Conservation (phyloP, 306 rosid species). For the Vicia sativa region DNA sequence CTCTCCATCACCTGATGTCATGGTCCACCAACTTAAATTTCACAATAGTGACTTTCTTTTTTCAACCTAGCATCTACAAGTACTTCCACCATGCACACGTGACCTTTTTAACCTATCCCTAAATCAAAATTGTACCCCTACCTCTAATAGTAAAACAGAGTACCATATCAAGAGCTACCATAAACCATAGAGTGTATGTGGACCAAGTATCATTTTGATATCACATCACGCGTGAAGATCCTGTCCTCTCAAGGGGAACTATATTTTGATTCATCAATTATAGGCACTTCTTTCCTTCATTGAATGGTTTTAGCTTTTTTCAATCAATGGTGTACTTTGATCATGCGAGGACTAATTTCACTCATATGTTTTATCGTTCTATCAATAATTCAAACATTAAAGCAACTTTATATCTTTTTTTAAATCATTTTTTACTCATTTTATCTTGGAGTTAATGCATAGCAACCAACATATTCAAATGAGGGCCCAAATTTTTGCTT, state of each 20-base stretch:
- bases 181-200: constrained; percentile 21
- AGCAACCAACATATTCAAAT: background rate
- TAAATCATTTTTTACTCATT: background rate
- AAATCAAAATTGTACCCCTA: constrained; percentile 22
- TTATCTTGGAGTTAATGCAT: constrained; percentile 23
- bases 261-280: constrained; percentile 36
- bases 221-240: constrained; percentile 47
- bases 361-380: constrained; percentile 10
- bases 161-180: background rate
- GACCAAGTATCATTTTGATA: constrained; percentile 33
- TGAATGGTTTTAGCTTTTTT: constrained; percentile 18
- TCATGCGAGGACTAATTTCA: constrained; percentile 32
- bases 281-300: constrained; percentile 33
- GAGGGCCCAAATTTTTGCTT: constrained; percentile 21
- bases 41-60: background rate
- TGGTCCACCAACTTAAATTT: constrained; percentile 31
- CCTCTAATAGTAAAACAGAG: constrained; percentile 1
- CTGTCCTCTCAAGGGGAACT: constrained; percentile 32
- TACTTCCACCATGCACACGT: constrained; percentile 28
- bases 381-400: constrained; percentile 33
- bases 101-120: background rate
- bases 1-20: background rate
- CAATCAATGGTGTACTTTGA: constrained; percentile 26
- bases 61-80: constrained; percentile 5
- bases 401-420: constrained; percentile 5